Evolutionary conservation across 1,284 basidiomycete genomes (phyloP), one percentile per base, ranked within the genome.

Genomic region (Cutaneotrichosporon daszewskae): DNA sequence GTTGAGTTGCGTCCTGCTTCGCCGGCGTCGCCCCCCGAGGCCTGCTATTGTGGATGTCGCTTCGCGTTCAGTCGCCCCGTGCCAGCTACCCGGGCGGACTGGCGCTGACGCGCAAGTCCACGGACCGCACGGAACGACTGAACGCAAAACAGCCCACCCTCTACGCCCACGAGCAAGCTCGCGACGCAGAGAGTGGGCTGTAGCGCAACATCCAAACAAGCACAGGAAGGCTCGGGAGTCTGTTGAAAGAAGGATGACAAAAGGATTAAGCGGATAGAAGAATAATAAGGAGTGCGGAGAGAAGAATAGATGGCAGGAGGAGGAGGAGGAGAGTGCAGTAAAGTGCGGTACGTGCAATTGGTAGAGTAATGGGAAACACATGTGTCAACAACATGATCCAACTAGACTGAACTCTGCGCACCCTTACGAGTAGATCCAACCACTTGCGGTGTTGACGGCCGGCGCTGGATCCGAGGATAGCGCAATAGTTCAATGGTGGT

Each of bases 91-190:
- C n/a, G n/a, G n/a, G n/a, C n/a, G n/a, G n/a, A n/a, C n/a, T n/a
- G n/a, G n/a, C n/a, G n/a, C n/a, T n/a, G n/a, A n/a, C n/a, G n/a
- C n/a, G n/a, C n/a, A n/a, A n/a, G n/a, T n/a, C n/a, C n/a, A n/a
- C n/a, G n/a, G n/a, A n/a, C n/a, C n/a, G n/a, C n/a, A n/a, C n/a
- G n/a, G n/a, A 27, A 27, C 8, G 8, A 40, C 25, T 27, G 13
- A 47, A 54, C 49, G 53, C 53, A 54, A 54, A 54, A 54, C 51
- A 51, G 49, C 53, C 53, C 53, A 54, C 46, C 45, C 45, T 37
- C 35, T 22, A 27, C 17, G 13, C 34, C 14, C 38, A 12, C 20
- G 19, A 16, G 40, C 33, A 23, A 34, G 40, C 23, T 23, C 31
- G 32, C 40, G 40, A 24, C 17, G 27, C 22, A 28, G n/a, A 32